Evolutionary conservation across 2,329 filamentous ascomycete genomes (phyloP).

Genomic region (Thelonectria rubi): DNA sequence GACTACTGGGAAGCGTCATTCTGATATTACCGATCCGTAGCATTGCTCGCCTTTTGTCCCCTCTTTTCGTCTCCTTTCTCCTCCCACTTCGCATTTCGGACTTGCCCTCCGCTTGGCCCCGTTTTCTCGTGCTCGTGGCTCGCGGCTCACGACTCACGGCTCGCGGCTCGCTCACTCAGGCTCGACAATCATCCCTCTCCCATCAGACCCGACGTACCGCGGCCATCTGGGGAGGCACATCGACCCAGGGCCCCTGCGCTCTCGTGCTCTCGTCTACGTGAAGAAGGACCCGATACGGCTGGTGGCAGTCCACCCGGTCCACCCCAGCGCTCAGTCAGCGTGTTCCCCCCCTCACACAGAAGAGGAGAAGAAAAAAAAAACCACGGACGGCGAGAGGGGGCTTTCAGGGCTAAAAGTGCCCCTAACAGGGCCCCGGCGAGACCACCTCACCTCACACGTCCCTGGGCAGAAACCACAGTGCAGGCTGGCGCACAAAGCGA

Average conservation of each 20-base stretch:
- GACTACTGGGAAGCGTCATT: constrained; percentile 10
- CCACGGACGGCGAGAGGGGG: background rate
- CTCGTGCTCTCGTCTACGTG: constrained; percentile 12
- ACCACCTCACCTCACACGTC: background rate
- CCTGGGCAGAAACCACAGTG: background rate
- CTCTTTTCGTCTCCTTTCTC: constrained; percentile 10
- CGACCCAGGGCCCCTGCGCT: constrained; percentile 16
- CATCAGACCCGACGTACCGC: constrained; percentile 14
- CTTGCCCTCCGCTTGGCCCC: constrained; percentile 4
- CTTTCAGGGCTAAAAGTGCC: background rate
- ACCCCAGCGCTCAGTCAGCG: constrained; percentile 15
- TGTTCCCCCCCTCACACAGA: background rate
- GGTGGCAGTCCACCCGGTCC: constrained; percentile 20
- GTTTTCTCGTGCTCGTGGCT: background rate
- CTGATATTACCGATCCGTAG: constrained; percentile 17
- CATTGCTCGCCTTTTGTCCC: constrained; percentile 6
- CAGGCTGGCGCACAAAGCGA: too few species aligned
- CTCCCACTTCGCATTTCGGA: background rate
- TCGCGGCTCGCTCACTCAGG: background rate
- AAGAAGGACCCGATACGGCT: constrained; percentile 27
- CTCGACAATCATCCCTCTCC: background rate
- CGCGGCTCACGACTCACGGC: constrained; percentile 8
- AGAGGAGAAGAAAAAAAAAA: background rate
- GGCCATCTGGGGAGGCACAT: constrained; percentile 8
- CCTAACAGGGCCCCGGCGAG: constrained; percentile 14